These are phyloP conservation scores for Penicillium sp. DNA, from an alignment of 2,329 filamentous ascomycete genomes.

Conservation along the genomic window DNA sequence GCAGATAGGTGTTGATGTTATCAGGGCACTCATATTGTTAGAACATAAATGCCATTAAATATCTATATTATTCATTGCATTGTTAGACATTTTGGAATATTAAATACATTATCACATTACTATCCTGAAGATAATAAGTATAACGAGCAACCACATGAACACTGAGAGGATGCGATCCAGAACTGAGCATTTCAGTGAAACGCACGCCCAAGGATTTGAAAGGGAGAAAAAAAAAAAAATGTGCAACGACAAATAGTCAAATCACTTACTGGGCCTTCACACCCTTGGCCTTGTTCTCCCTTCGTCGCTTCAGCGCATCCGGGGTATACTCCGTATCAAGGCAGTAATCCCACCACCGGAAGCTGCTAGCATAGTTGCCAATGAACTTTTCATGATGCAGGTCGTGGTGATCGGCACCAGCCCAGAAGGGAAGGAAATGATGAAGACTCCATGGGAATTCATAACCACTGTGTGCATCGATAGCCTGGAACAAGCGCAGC, in stretches of 20 bases:
- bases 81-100: neutral
- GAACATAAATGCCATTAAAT: no score
- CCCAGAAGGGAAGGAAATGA: constrained; percentile 97
- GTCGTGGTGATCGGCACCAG: constrained; percentile 94
- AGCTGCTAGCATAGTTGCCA: constrained; percentile 95
- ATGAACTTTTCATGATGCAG: constrained; percentile 98
- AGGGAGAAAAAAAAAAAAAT: neutral
- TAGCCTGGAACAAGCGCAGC: constrained; percentile 90
- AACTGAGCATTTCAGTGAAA: neutral
- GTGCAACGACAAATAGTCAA: neutral
- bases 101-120: constrained; percentile 7
- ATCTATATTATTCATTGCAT: no score
- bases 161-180: neutral
- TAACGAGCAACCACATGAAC: neutral
- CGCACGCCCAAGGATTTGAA: neutral
- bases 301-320: constrained; percentile 78
- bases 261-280: constrained; percentile 29
- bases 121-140: neutral
- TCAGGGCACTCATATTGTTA: no score
- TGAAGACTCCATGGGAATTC: constrained; percentile 97
- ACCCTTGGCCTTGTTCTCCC: constrained; percentile 54
- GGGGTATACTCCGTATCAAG: constrained; percentile 91
- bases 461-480: constrained; percentile 96
- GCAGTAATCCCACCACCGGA: constrained; percentile 97
- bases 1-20: no score